phyloP scores from a whole-genome alignment of 257 asterid species.

The Marsdenia floribunda region DNA sequence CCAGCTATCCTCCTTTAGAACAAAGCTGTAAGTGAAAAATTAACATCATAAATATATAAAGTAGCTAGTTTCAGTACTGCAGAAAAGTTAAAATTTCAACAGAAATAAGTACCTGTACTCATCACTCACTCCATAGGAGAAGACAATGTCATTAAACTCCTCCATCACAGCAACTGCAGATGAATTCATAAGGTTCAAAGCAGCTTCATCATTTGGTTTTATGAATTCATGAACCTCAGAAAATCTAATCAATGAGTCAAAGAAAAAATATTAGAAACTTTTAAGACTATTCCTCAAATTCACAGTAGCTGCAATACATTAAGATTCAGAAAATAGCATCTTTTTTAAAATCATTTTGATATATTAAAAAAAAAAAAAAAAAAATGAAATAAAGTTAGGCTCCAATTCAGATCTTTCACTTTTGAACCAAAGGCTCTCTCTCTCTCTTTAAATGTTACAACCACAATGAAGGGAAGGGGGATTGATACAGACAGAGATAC shows the following conservation, averaged over 20 bases:
- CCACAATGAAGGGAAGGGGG: background rate
- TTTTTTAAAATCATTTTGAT: background rate
- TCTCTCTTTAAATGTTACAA: background rate
- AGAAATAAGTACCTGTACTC: conserved; percentile 60
- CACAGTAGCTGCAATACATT: background rate
- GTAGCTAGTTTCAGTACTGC: background rate
- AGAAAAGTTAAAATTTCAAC: conserved; percentile 2
- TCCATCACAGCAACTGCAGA: conserved; percentile 66
- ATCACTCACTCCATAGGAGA: conserved; percentile 89
- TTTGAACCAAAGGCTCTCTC: background rate
- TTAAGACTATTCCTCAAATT: background rate
- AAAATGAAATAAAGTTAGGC: background rate
- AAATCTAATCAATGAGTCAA: conserved; percentile 39
- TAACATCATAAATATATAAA: conserved; percentile 12
- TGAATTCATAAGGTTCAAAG: conserved; percentile 82
- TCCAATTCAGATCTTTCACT: background rate
- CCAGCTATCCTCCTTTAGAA: conserved; percentile 67
- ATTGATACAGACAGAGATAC: no score
- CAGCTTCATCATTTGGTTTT: conserved; percentile 83
- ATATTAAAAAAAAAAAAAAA: background rate
- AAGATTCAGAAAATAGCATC: background rate
- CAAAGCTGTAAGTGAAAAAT: conserved; percentile 54
- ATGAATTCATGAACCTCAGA: conserved; percentile 69
- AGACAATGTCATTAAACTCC: conserved; percentile 68
- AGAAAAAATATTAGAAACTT: conserved; percentile 8